phyloP scores from a whole-genome alignment of 306 rosid species.

The Quercus variabilis region DNA sequence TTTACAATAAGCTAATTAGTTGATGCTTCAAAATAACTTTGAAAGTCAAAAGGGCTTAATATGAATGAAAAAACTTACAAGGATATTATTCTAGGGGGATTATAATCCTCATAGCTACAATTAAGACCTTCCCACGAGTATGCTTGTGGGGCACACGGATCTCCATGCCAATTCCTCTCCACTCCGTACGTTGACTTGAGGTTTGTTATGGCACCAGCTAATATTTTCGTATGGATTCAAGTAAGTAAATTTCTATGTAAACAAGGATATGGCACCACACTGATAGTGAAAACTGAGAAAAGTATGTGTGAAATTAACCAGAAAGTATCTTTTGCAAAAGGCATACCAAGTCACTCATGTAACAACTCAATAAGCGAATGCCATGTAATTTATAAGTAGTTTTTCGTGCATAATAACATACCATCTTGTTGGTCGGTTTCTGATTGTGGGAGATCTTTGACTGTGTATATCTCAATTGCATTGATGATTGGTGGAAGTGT shows the following conservation, averaged over 20 bases:
- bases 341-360: no score
- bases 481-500: slow-evolving; percentile 61
- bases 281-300: background rate
- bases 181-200: slow-evolving; percentile 45
- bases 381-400: no score
- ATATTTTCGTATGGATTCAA: no score
- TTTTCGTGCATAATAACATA: background rate
- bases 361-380: no score
- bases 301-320: background rate
- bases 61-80: slow-evolving; percentile 36
- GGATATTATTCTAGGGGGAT: slow-evolving; percentile 40
- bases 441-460: slow-evolving; percentile 14
- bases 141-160: slow-evolving; percentile 47
- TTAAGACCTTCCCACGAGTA: slow-evolving; percentile 55
- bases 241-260: background rate
- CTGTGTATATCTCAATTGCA: slow-evolving; percentile 38
- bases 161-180: slow-evolving; percentile 52
- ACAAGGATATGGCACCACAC: background rate
- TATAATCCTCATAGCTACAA: slow-evolving; percentile 28
- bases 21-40: background rate
- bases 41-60: background rate
- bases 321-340: no score
- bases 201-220: slow-evolving; percentile 46
- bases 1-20: background rate
- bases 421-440: slow-evolving; percentile 48